Evolutionary conservation across 148 eudicot species (phyloP), one percentile per base, ranked within the genome.

Genomic region (Rheum nobile): DNA sequence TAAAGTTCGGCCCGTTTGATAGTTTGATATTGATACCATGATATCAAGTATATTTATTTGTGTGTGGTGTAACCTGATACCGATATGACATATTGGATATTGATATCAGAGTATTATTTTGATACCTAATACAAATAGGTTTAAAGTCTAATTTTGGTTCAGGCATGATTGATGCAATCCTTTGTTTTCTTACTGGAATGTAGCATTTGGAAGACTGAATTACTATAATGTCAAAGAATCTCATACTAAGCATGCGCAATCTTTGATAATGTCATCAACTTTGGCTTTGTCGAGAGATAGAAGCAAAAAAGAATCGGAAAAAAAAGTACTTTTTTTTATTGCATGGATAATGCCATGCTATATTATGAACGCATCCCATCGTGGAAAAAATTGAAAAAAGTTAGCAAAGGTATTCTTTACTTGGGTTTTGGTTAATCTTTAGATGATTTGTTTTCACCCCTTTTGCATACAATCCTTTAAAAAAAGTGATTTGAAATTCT

Each of bases 201-300:
- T 10, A 24, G 65, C 65, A 55, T 55, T 61, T 29, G 67, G 37
- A 29, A 35, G 34, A 28, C 13, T 61, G 37, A 31, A 14, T 10
- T 61, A 14, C 67, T 28, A 6, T 16, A 65, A 57, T 57, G 70
- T 31, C 38, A 65, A 65, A 34, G 41, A 65, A 32, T 65, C 32
- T 31, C 70, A 65, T 65, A 31, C 39, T 31, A 65, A 65, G 70
- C 70, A 65, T 65, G 70, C 70, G 70, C 70, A 65, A 65, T 65
- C 70, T 65, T 28, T 65, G 39, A 65, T 65, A 13, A 34, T 32
- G 70, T 65, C 70, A 65, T 65, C 70, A 65, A 65, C 70, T 65
- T 65, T 34, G 22, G 41, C 70, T 31, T 65, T 65, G 70, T 65
- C 39, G 70, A 65, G 39, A 4, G 31, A 28, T 65, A 65, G 32